Evolutionary conservation across 352 stramenopile genomes (phyloP), one percentile per base, ranked within the genome.

Genomic region (Phytophthora cryptogea): DNA sequence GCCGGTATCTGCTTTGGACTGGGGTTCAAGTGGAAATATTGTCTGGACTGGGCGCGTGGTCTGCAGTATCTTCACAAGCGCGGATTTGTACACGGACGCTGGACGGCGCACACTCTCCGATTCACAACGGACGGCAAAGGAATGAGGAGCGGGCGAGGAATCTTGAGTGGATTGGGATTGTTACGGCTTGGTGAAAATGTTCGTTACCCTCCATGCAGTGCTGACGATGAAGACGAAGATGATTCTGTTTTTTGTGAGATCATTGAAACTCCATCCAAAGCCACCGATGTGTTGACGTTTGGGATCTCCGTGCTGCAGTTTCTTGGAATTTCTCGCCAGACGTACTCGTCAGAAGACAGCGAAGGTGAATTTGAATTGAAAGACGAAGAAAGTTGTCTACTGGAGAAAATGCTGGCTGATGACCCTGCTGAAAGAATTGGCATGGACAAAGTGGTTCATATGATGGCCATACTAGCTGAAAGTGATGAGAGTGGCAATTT

Each of bases 61-160:
- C 43, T 49, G 26, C 20, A 36, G 11, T 49, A 49, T 14, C 10
- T 49, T 5, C 43, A 49, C 23, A n/a, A 42, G 5, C 36, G 36
- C 8, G 39, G 39, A 7, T 13, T 43, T 11, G 14, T 43, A 11
- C 37, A 43, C 32, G 32, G 32, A 40, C 33, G 33, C 33, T 40
- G 33, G 33, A 40, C 33, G 7, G 10, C 33, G 7, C 33, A 40
- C 33, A 40, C 33, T 40, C 33, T 40, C 6, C 33, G 33, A 40
- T 40, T 40, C 13, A 40, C 33, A 13, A 17, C 6, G n/a, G 11
- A 40, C 16, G 33, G 33, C 33, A 40, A 40, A 40, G 33, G 33
- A 5, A 17, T 40, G 3, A 7, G 11, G 13, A 11, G 31, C 8
- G 31, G 8, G 14, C 9, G 31, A 11, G 31, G 33, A 23, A 14